A percentile compares a stretch with the other conserved stretches of the same genome.
phyloP scores from a whole-genome alignment of 805 yeast genomes.

The Pichia rugopelliculosa region DNA sequence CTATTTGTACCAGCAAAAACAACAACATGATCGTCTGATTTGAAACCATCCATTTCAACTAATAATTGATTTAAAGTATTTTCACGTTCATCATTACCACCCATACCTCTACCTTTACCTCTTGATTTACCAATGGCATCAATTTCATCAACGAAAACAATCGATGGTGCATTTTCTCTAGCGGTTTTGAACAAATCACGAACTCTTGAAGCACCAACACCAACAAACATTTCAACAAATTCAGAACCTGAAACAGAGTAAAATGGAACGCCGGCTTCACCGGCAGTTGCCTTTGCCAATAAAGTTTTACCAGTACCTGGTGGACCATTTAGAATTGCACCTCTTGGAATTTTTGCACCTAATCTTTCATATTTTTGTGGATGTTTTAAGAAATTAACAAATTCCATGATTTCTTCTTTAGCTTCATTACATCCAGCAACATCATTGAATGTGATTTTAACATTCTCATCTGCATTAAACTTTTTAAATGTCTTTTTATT shows the following conservation, averaged over 20 bases:
- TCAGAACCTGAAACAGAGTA: conserved; percentile 89
- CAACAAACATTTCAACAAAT: conserved; percentile 95
- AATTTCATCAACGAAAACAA: conserved; percentile 88
- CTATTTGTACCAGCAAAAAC: conserved; percentile 94
- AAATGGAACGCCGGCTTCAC: conserved; percentile 94
- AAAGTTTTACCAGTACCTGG: conserved; percentile 97
- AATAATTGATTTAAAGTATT: conserved; percentile 85
- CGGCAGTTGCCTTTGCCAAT: conserved; percentile 91
- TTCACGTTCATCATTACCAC: conserved; percentile 89
- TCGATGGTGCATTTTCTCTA: conserved; percentile 82
- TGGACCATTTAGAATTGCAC: conserved; percentile 90
- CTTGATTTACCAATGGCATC: conserved; percentile 92
- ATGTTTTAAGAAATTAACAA: conserved; percentile 79
- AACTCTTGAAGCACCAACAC: conserved; percentile 93
- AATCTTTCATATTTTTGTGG: conserved; percentile 78
- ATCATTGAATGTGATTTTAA: conserved; percentile 75
- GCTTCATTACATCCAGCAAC: conserved; percentile 96
- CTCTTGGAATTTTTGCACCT: conserved; percentile 94
- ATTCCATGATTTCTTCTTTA: conserved; percentile 91
- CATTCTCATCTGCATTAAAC: conserved; percentile 77
- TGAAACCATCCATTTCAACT: conserved; percentile 95
- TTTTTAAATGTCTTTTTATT: conserved; percentile 74
- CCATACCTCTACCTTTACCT: conserved; percentile 63
- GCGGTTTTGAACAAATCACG: conserved; percentile 89
- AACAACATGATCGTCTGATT: conserved; percentile 81